Conservation (phyloP, 345 rosid species). For the Populus deltoides region DNA sequence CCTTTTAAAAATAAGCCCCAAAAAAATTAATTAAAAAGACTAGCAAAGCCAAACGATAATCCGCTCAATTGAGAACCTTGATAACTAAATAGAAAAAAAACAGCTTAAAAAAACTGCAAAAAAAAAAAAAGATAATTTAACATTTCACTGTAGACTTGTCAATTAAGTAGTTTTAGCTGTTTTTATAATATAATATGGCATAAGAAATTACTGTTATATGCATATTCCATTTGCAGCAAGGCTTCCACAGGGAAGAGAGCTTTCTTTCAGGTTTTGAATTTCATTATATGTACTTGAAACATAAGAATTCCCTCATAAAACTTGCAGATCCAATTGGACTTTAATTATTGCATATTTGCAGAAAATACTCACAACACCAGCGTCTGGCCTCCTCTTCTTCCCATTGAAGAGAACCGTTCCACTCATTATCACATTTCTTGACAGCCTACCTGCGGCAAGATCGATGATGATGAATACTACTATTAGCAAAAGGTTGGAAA, state of each 20-base stretch:
- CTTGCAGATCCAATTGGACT: not conserved
- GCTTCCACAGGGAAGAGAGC: not conserved
- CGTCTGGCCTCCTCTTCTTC: constrained; percentile 58
- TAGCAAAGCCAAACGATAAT: no score
- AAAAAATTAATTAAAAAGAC: no score
- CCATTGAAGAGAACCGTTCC: constrained; percentile 88
- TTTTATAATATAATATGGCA: no score
- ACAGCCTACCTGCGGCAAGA: constrained; percentile 69
- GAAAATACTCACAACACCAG: constrained; percentile 61
- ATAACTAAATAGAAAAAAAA: no score
- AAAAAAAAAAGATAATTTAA: no score
- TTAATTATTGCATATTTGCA: not conserved
- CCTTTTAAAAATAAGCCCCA: no score
- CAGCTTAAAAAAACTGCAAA: no score
- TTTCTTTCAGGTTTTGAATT: not conserved
- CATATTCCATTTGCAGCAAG: not conserved
- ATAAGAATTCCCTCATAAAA: not conserved
- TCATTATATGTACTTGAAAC: not conserved
- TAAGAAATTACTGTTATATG: not conserved
- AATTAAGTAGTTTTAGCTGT: no score
- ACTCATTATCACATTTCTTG: constrained; percentile 90
- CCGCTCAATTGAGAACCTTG: no score
- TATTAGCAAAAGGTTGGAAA: not conserved
- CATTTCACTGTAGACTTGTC: no score
- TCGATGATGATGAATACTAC: not conserved